Evolutionary conservation across 192 early-diverging fungal genomes (phyloP).

Genomic region (Coemansia sp.): DNA sequence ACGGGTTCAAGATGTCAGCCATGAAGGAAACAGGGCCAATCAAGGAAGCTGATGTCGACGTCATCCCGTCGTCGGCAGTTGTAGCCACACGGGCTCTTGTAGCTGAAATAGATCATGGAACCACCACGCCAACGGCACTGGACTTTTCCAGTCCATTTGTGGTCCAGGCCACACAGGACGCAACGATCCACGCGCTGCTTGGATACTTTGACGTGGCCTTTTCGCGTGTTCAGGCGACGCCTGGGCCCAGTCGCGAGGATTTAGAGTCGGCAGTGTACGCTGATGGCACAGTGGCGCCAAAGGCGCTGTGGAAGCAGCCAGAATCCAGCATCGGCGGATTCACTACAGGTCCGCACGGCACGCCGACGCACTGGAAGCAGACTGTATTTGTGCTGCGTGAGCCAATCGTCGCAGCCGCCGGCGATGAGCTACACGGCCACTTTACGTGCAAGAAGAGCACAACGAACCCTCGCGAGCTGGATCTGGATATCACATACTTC

Average conservation of each 20-base stretch:
- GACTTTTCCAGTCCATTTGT: conserved; percentile 74
- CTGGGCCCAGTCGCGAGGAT: conserved; percentile 39
- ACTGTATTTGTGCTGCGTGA: conserved; percentile 75
- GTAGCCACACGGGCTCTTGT: conserved; percentile 66
- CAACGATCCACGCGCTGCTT: conserved; percentile 72
- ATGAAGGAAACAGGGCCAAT: conserved; percentile 69
- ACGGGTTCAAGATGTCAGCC: conserved; percentile 88
- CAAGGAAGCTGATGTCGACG: conserved; percentile 80
- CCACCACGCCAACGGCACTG: conserved; percentile 64
- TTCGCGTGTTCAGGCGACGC: conserved; percentile 37
- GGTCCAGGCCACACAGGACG: conserved; percentile 62
- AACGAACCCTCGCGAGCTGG: conserved; percentile 72
- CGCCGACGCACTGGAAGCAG: conserved; percentile 98
- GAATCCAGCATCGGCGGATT: conserved; percentile 52
- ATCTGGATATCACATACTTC: conserved; percentile 60
- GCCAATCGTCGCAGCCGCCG: conserved; percentile 58
- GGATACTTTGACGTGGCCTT: conserved; percentile 97
- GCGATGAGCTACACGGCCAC: conserved; percentile 57
- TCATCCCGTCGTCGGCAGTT: conserved; percentile 67
- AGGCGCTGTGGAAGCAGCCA: conserved; percentile 39
- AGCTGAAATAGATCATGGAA: conserved; percentile 73
- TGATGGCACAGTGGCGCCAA: conserved; percentile 4
- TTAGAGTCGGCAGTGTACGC: conserved; percentile 20
- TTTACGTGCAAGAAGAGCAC: conserved; percentile 67
- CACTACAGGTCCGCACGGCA: conserved; percentile 72